A percentile compares a stretch with the other conserved stretches of the same genome.
Conservation (phyloP, 768 basidiomycete species). For the Boletus pseudopeckii region DNA sequence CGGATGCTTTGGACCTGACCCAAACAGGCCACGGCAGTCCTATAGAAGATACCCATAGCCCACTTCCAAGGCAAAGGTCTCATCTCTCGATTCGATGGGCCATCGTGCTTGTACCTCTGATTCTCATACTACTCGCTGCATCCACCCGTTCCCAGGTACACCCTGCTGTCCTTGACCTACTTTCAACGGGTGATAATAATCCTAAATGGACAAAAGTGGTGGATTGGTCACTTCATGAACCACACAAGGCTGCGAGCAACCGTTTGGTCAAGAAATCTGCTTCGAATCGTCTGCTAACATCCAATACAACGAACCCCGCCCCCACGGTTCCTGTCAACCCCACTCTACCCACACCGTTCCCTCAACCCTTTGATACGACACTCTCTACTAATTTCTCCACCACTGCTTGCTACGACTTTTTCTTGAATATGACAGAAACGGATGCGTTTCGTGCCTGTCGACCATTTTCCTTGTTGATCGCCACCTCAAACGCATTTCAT, state of each 20-base stretch:
- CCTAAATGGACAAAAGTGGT: slow-evolving; percentile 28
- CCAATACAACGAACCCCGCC: slow-evolving; percentile 15
- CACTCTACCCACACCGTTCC: slow-evolving; percentile 69
- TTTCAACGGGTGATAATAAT: slow-evolving; percentile 29
- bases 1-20: slow-evolving; percentile 1
- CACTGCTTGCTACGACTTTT: slow-evolving; percentile 62
- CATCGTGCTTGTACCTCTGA: slow-evolving; percentile 53
- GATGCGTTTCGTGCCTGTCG: slow-evolving; percentile 68
- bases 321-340: slow-evolving; percentile 36
- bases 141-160: slow-evolving; percentile 51
- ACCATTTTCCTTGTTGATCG: slow-evolving; percentile 64
- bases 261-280: slow-evolving; percentile 10
- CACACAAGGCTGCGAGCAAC: slow-evolving; percentile 29
- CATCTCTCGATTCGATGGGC: slow-evolving; percentile 43
- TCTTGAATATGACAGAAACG: slow-evolving; percentile 68
- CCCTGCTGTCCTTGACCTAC: slow-evolving; percentile 43
- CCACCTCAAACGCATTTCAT: slow-evolving; percentile 52
- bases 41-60: slow-evolving; percentile 1
- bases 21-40: not conserved
- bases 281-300: not conserved
- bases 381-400: slow-evolving; percentile 67
- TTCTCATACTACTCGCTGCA: slow-evolving; percentile 51
- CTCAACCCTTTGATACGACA: slow-evolving; percentile 66
- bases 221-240: slow-evolving; percentile 43
- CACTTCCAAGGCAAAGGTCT: slow-evolving; percentile 35